Base-by-base conservation (phyloP, 1,284 basidiomycete species). In the Vanrija pseudolonga region DNA sequence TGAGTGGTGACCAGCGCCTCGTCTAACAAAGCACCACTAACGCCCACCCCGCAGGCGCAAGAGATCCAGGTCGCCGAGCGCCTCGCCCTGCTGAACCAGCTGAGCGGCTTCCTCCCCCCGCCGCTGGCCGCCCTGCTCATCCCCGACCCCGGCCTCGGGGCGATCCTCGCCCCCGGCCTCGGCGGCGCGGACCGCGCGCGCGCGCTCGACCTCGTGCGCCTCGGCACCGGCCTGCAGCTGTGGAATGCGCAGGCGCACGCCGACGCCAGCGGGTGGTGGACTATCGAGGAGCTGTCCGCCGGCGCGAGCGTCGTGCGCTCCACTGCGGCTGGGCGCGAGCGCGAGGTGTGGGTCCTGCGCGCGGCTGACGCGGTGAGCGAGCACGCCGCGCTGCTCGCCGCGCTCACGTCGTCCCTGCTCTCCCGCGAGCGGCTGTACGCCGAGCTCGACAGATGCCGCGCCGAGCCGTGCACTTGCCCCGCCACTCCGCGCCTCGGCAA, bases 341-440 rank as follows among this genome's bases (percentile, higher is more conserved):
- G 64, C 42, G 72, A 74, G 45, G 67, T 74, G 11, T 74, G 72
- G 72, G 66, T 74, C 12, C 51, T 74, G 20, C 53, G 60, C 24
- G 51, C 63, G 48, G 32, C 18, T 23, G 55, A 59, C 23, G 28
- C 19, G 45, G 47, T 19, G 32, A 20, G 3, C 24, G 23, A 44
- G 20, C 12, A 22, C 4, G 56, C 51, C 36, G 50, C 51, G 23
- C 38, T 51, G 19, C 54, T 69, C 0, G 51, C 57, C 1, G 67
- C 69, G 5, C 56, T 72, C 11, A 68, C 71, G 4, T 65, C 67
- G 44, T 64, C 64, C 2, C 60, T 74, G 5, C 48, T 66, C 6
- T 64, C 69, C 6, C 64, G 67, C 5, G 68, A 72, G 47, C 55
- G 60, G 19, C 61, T 69, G 3, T 53, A 55, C 45, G 44, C 55